Evolutionary conservation across 352 stramenopile species (phyloP).

Genomic region (Phytopythium vexans): DNA sequence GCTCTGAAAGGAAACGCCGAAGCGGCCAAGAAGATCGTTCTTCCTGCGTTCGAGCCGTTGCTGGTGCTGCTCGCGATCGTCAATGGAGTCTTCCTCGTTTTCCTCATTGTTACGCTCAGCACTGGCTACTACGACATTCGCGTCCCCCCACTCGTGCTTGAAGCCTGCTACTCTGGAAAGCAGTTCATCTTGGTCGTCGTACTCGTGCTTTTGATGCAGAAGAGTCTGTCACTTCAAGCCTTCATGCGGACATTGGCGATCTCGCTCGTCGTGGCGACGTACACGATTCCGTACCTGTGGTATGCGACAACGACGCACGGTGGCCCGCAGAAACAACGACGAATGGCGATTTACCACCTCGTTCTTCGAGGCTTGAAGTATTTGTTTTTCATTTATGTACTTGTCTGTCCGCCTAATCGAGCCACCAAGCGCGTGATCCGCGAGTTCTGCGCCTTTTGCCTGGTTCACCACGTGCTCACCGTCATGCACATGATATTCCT

Average conservation of each 20-base stretch:
- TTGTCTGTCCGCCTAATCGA: slow-evolving; percentile 26
- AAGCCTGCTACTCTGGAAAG: slow-evolving; percentile 26
- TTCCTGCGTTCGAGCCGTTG: slow-evolving; percentile 43
- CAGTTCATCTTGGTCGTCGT: slow-evolving; percentile 35
- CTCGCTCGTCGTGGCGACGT: slow-evolving; percentile 21
- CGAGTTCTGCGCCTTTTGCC: slow-evolving; percentile 18
- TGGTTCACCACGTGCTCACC: slow-evolving; percentile 16
- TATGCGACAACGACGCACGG: slow-evolving; percentile 11
- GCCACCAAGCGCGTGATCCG: slow-evolving; percentile 27
- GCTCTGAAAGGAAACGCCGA: slow-evolving; percentile 21
- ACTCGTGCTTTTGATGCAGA: slow-evolving; percentile 39
- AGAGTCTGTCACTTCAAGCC: slow-evolving; percentile 39
- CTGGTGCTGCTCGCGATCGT: slow-evolving; percentile 25
- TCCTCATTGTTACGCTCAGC: slow-evolving; percentile 15
- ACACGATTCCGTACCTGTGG: slow-evolving; percentile 20
- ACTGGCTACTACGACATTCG: slow-evolving; percentile 14
- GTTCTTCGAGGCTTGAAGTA: neutral
- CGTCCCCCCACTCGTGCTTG: slow-evolving; percentile 16
- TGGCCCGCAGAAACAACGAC: slow-evolving; percentile 4
- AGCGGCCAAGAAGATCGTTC: slow-evolving; percentile 33
- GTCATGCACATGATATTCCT: slow-evolving; percentile 15
- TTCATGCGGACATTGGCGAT: slow-evolving; percentile 20
- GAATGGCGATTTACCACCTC: slow-evolving; percentile 10
- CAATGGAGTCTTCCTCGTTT: slow-evolving; percentile 26
- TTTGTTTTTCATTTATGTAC: slow-evolving; percentile 25